Evolutionary conservation across 352 stramenopile genomes (phyloP).

Genomic region (Globisporangium camurandrum): DNA sequence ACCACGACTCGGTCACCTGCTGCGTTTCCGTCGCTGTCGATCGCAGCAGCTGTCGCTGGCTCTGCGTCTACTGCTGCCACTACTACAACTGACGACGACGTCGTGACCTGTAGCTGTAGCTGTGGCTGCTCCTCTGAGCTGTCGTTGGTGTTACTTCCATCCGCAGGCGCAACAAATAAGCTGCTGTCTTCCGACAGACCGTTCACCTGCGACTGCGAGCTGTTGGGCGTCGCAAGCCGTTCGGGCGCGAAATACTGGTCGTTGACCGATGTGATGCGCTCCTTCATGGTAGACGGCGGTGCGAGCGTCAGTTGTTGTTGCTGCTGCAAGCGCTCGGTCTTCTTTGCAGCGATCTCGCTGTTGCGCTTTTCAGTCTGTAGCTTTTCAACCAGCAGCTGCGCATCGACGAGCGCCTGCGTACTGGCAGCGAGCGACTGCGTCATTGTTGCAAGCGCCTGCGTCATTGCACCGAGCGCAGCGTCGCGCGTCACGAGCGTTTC

Average conservation of each 20-base stretch:
- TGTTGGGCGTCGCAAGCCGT: neutral
- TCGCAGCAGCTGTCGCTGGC: neutral
- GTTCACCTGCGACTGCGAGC: neutral
- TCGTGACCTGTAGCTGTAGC: neutral
- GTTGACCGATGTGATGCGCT: no score
- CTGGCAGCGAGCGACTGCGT: no score
- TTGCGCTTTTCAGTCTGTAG: no score
- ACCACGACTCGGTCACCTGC: neutral
- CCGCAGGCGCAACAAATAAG: neutral
- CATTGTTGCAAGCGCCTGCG: constrained; percentile 6
- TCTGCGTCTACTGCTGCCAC: neutral
- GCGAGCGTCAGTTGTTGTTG: no score
- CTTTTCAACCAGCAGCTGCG: no score
- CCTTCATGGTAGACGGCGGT: no score
- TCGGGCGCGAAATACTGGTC: no score
- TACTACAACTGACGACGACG: neutral
- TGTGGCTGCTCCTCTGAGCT: neutral
- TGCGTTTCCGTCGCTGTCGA: neutral
- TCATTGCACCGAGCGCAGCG: constrained; percentile 4
- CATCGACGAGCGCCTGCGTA: no score
- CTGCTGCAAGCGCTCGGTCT: no score
- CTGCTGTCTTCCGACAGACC: neutral
- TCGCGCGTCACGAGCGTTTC: constrained; percentile 4
- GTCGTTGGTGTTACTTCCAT: neutral
- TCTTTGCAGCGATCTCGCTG: no score